Conservation (phyloP, 345 rosid genomes). For the Arabidopsis suecica region DNA sequence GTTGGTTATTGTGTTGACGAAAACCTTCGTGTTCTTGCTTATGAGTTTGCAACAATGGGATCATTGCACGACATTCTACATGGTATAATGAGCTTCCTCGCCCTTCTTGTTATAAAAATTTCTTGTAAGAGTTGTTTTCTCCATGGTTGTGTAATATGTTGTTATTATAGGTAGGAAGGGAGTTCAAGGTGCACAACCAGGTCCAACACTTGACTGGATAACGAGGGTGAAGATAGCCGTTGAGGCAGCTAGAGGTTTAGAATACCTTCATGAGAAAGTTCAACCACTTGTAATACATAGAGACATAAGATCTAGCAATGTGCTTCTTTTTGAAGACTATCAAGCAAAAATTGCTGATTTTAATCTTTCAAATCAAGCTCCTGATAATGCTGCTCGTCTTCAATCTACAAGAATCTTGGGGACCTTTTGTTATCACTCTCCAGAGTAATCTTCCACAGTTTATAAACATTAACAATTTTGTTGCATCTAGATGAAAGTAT, state of each 20-base stretch:
- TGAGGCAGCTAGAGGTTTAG: not conserved
- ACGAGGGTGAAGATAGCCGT: not conserved
- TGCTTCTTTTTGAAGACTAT: not conserved
- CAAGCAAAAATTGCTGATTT: too few relatives aligned
- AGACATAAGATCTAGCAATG: not conserved
- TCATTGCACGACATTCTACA: slow-evolving; percentile 86
- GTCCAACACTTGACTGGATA: not conserved
- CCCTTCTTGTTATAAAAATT: not conserved
- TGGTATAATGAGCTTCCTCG: slow-evolving; percentile 46
- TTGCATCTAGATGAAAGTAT: not conserved
- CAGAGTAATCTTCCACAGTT: not conserved
- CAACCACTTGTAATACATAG: not conserved
- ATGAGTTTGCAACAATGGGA: slow-evolving; percentile 92
- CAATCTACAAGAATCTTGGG: too few relatives aligned
- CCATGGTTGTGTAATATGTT: not conserved
- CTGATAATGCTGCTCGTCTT: too few relatives aligned
- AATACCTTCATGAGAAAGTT: not conserved
- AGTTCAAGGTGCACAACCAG: not conserved
- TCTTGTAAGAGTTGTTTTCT: not conserved
- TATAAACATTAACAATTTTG: not conserved
- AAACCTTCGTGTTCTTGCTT: slow-evolving; percentile 75
- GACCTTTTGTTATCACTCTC: not conserved
- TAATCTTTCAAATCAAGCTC: too few relatives aligned
- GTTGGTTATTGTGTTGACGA: slow-evolving; percentile 82
- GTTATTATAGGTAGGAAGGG: not conserved